These are phyloP conservation scores for Kalmusia sp. DNA, from an alignment of 2,329 filamentous ascomycete species.

Conservation along the genomic window DNA sequence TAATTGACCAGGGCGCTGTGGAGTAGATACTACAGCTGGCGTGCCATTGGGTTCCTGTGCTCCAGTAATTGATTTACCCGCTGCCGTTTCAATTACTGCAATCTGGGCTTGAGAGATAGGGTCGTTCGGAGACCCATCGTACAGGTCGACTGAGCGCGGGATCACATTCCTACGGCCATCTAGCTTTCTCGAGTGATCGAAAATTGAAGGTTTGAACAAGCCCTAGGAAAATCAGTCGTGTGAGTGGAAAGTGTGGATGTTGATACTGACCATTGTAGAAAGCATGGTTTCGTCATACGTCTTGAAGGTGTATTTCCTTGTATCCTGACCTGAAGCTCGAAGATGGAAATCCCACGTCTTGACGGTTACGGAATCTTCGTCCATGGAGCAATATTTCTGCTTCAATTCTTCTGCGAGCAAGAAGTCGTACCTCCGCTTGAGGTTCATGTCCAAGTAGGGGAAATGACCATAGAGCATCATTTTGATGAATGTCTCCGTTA, in stretches of 20 bases:
- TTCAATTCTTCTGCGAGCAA: constrained; percentile 95
- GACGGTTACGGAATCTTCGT: constrained; percentile 86
- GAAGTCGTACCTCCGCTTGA: constrained; percentile 89
- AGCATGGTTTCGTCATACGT: constrained; percentile 95
- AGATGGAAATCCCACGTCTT: constrained; percentile 91
- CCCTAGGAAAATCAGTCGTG: constrained; percentile 58
- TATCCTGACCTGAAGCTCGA: constrained; percentile 85
- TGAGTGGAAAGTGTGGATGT: not conserved
- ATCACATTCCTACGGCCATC: constrained; percentile 80
- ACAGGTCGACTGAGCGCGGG: constrained; percentile 88
- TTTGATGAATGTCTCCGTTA: constrained; percentile 93
- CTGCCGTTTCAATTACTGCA: constrained; percentile 63
- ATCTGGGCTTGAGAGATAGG: constrained; percentile 85
- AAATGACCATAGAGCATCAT: constrained; percentile 99
- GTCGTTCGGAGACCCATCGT: constrained; percentile 92
- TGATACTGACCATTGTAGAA: constrained; percentile 72
- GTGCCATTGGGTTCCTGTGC: constrained; percentile 41
- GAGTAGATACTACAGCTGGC: constrained; percentile 59
- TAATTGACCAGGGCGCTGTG: constrained; percentile 65
- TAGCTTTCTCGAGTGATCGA: constrained; percentile 83
- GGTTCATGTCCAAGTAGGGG: constrained; percentile 92
- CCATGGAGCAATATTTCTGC: constrained; percentile 89
- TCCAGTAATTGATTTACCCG: constrained; percentile 46
- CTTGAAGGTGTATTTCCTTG: constrained; percentile 93
- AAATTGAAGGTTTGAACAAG: constrained; percentile 88